Evolutionary conservation across 2,329 filamentous ascomycete genomes (phyloP), one percentile per base, ranked within the genome.

Genomic region (Botrytis byssoidea): DNA sequence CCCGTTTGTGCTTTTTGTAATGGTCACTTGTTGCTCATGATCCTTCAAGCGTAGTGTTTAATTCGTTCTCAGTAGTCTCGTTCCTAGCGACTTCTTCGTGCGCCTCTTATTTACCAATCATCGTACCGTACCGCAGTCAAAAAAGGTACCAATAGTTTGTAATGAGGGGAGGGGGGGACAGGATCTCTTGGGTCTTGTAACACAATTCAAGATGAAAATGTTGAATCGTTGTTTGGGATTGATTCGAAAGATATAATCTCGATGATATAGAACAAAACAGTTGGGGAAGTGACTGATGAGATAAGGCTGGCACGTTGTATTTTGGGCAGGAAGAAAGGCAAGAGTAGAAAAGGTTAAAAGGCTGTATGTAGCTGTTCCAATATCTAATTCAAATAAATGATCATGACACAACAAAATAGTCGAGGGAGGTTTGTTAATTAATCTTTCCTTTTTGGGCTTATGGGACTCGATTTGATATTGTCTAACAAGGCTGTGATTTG

Each of bases 11-110:
- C 60, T 63, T 64, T 64, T n/a, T 29, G 37, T 64, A 10, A 10
- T 64, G 61, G 61, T 64, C 37, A 64, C 60, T 63, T n/a, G 60
- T 37, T 42, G 65, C 46, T 32, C 20, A 68, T 68, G 32, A 40
- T 68, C 66, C 44, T 68, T 68, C 46, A 57, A 48, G 66, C 66
- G 66, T 57, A 42, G 46, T 68, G 32, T 68, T 35, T 35, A 29
- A 68, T 35, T 61, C 35, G 46, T 57, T 69, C 46, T 29, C n/a
- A 29, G 14, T 18, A 8, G 51, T 57, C 7, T n/a, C 20, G 66
- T 48, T 40, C 59, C 59, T 40, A 37, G 14, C 9, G 18, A 55
- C 37, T 48, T 57, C 46, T 69, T 37, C 32, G 46, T 69, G 66
- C 66, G 66, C 20, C 37, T 48, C 22, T 40, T 55, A 14, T 69